Conservation (phyloP, 495 filamentous ascomycete species). For the Penicillium canariense region DNA sequence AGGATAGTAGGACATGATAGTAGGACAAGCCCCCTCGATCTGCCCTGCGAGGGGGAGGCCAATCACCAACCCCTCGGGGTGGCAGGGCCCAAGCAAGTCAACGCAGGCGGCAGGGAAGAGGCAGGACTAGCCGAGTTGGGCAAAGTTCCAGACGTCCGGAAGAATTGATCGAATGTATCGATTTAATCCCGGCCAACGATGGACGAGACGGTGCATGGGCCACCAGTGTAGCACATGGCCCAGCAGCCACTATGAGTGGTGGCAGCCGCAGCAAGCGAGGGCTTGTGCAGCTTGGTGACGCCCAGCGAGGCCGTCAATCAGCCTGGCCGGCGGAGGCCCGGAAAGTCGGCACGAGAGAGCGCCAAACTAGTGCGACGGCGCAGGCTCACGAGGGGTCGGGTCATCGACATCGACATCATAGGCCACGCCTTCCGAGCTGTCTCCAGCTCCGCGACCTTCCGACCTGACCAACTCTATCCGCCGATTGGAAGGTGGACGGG, state of each 20-base stretch:
- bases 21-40: not conserved
- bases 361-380: not conserved
- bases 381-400: not conserved
- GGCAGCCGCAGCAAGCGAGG: slow-evolving; percentile 9
- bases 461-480: not conserved
- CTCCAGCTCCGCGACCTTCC: slow-evolving; percentile 19
- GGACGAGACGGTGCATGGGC: not conserved
- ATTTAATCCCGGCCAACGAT: not conserved
- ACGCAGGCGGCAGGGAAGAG: slow-evolving; percentile 1
- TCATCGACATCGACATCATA: slow-evolving; percentile 18
- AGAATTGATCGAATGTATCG: slow-evolving; percentile 4
- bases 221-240: not conserved
- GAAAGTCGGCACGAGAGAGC: slow-evolving; percentile 25
- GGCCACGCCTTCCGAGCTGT: not conserved
- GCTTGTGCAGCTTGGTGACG: not conserved
- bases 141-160: slow-evolving; percentile 26
- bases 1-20: not conserved
- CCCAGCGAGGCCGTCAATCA: too few species aligned
- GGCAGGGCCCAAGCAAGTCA: not conserved
- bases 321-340: slow-evolving; percentile 7
- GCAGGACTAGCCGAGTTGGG: slow-evolving; percentile 15
- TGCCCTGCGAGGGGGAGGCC: not conserved
- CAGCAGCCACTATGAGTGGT: not conserved
- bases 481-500: not conserved
- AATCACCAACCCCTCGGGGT: not conserved